These are phyloP conservation scores for Daedaleopsis nitida DNA, from an alignment of 768 basidiomycete species.

Conservation along the genomic window DNA sequence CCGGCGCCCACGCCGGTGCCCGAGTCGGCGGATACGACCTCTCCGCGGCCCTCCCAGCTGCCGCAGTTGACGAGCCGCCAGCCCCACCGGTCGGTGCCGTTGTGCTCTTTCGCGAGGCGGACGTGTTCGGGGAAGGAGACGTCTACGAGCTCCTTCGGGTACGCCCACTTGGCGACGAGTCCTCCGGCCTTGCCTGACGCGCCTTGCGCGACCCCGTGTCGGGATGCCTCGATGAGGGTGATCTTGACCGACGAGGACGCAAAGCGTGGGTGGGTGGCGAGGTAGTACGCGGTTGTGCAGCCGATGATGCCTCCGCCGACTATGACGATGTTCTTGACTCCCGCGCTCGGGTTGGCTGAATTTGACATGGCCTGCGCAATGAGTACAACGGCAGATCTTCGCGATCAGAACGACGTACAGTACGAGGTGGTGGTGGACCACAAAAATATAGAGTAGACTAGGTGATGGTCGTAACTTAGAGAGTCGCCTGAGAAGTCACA, in stretches of 20 bases:
- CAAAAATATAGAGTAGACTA: too few relatives aligned
- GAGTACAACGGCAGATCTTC: too few relatives aligned
- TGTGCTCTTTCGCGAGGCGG: constrained; percentile 66
- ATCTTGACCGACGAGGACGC: constrained; percentile 42
- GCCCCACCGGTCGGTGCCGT: constrained; percentile 77
- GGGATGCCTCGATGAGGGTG: constrained; percentile 74
- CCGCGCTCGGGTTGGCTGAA: too few relatives aligned
- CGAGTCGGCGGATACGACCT: constrained; percentile 28
- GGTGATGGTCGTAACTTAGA: too few relatives aligned
- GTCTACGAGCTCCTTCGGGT: constrained; percentile 65
- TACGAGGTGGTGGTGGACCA: too few relatives aligned
- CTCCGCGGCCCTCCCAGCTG: constrained; percentile 69
- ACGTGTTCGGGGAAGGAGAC: constrained; percentile 79
- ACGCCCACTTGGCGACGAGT: constrained; percentile 82
- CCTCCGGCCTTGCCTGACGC: constrained; percentile 87
- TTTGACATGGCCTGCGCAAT: background rate
- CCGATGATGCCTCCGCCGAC: constrained; percentile 90
- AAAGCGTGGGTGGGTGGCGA: constrained; percentile 58
- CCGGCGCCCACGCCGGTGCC: constrained; percentile 33
- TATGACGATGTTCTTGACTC: constrained; percentile 58
- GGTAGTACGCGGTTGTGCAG: constrained; percentile 80
- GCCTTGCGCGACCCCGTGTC: constrained; percentile 68
- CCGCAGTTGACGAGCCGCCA: constrained; percentile 78
- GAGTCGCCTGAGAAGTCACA: too few relatives aligned
- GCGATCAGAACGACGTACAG: too few relatives aligned